phyloP scores from a whole-genome alignment of 1,139 yeast genomes.

The Saccharomycopsis hybrid region DNA sequence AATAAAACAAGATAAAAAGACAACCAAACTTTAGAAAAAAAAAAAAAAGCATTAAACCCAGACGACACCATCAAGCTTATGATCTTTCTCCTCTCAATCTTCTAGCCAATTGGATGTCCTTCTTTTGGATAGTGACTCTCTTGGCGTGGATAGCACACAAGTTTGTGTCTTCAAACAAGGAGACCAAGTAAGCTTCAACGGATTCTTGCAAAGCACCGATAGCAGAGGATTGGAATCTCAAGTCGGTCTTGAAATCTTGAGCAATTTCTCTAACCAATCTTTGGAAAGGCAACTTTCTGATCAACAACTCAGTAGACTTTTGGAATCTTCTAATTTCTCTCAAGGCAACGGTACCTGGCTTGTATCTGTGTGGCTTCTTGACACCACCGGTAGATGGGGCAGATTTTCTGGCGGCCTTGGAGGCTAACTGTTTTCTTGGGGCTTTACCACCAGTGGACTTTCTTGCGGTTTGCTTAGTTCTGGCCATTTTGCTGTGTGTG shows the following conservation, averaged over 20 bases:
- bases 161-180: conserved; percentile 79
- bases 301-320: conserved; percentile 78
- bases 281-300: conserved; percentile 88
- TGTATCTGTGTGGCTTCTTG: conserved; percentile 91
- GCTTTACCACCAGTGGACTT: conserved; percentile 91
- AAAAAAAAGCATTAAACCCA: too few relatives aligned
- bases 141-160: conserved; percentile 89
- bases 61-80: conserved; percentile 30
- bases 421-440: conserved; percentile 87
- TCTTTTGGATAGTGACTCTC: conserved; percentile 91
- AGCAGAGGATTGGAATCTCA: conserved; percentile 86
- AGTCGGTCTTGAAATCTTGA: conserved; percentile 84
- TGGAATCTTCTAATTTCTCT: conserved; percentile 92
- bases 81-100: conserved; percentile 86
- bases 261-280: conserved; percentile 87
- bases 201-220: conserved; percentile 90
- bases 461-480: conserved; percentile 89
- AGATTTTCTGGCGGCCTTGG: conserved; percentile 87
- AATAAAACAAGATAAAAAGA: too few relatives aligned
- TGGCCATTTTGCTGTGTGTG: conserved; percentile 64
- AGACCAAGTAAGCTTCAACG: conserved; percentile 79
- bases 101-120: conserved; percentile 87
- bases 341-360: conserved; percentile 92
- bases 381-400: conserved; percentile 88
- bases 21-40: too few relatives aligned